Conservation (phyloP, 345 rosid genomes). For the Litchi chinensis region DNA sequence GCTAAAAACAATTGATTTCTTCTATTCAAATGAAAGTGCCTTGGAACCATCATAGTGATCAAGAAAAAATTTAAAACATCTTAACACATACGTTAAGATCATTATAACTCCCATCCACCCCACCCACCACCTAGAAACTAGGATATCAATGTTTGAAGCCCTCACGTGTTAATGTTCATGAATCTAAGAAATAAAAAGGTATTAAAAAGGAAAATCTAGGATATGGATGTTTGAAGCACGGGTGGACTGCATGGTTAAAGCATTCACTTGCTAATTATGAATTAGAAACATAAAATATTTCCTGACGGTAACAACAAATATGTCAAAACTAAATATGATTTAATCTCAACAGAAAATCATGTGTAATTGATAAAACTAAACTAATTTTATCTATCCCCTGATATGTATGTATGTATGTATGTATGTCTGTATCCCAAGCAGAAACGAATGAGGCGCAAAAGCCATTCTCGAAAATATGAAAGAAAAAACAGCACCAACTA, state of each 20-base stretch:
- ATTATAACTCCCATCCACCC: background rate
- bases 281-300: background rate
- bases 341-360: background rate
- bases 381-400: background rate
- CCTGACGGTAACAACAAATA: background rate
- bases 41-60: too few species aligned
- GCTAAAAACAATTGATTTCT: background rate
- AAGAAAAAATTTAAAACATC: too few species aligned
- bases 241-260: conserved; percentile 4
- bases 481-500: conserved; percentile 4
- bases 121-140: background rate
- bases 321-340: background rate
- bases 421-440: background rate
- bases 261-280: background rate
- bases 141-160: background rate
- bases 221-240: background rate
- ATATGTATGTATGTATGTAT: too few species aligned
- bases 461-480: background rate
- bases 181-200: too few species aligned
- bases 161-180: background rate
- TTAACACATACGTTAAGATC: background rate
- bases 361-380: background rate
- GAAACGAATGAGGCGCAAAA: background rate
- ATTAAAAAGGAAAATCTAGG: background rate
- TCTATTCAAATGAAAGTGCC: background rate